These are phyloP conservation scores for Acacia pycnantha DNA, from an alignment of 331 rosid genomes.

Conservation along the genomic window DNA sequence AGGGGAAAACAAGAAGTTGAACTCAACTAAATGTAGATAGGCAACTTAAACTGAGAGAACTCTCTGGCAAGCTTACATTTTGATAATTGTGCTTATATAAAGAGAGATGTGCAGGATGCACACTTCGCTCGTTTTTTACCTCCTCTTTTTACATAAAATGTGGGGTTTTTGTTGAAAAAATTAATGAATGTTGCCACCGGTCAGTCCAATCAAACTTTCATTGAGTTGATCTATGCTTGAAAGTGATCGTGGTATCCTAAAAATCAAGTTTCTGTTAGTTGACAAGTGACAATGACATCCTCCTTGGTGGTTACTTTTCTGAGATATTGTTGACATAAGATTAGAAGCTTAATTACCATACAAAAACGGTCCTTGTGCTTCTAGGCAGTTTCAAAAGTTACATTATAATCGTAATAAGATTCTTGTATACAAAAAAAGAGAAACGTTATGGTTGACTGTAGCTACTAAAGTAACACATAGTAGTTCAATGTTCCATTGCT, in stretches of 20 bases:
- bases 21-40: background rate
- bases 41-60: background rate
- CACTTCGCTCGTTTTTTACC: background rate
- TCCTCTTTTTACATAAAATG: background rate
- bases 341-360: background rate
- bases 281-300: background rate
- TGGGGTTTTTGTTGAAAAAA: background rate
- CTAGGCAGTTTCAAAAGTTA: background rate
- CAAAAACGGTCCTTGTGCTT: background rate
- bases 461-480: background rate
- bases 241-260: background rate
- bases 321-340: conserved; percentile 1
- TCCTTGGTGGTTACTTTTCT: background rate
- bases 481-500: conserved; percentile 9
- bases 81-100: background rate
- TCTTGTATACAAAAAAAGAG: background rate
- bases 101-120: background rate
- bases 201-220: background rate
- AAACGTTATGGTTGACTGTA: background rate
- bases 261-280: background rate
- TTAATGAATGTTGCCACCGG: background rate
- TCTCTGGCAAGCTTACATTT: background rate
- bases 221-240: background rate
- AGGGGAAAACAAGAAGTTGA: background rate
- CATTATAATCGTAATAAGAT: background rate